A percentile compares a stretch with the other conserved stretches of the same genome.
Conservation (phyloP, 495 filamentous ascomycete genomes). For the Penicillium bialowiezense region DNA sequence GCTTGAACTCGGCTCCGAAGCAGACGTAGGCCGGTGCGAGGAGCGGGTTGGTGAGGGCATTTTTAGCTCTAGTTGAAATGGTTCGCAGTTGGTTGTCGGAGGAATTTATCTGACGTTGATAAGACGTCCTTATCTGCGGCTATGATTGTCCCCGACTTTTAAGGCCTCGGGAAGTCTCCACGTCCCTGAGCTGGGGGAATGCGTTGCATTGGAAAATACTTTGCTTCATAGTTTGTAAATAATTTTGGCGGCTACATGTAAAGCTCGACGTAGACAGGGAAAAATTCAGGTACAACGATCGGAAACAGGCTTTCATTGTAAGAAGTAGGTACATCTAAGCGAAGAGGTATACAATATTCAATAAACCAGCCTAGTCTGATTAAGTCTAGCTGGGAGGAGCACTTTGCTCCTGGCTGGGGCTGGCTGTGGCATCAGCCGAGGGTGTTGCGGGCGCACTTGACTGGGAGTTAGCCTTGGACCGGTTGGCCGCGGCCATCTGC, state of each 20-base stretch:
- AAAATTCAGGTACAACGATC: too few relatives aligned
- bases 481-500: conserved; percentile 77
- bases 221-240: too few relatives aligned
- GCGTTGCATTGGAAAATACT: too few relatives aligned
- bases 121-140: too few relatives aligned
- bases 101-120: conserved; percentile 1
- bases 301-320: conserved; percentile 12
- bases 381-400: conserved; percentile 29
- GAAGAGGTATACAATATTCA: conserved; percentile 23
- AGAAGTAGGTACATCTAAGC: conserved; percentile 25
- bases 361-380: conserved; percentile 1
- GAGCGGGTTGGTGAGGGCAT: conserved; percentile 26
- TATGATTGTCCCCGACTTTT: too few relatives aligned
- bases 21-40: conserved; percentile 9
- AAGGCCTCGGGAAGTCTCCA: too few relatives aligned
- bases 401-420: conserved; percentile 26
- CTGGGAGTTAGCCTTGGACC: conserved; percentile 44
- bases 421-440: conserved; percentile 14
- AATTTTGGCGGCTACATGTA: too few relatives aligned
- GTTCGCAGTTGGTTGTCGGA: conserved; percentile 1
- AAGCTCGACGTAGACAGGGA: too few relatives aligned
- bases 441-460: conserved; percentile 23
- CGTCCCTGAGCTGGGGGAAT: too few relatives aligned
- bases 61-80: too few relatives aligned
- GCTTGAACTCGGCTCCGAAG: conserved; percentile 8